Evolutionary conservation across 805 yeast species (phyloP).

Genomic region (Metschnikowia peoriensis): DNA sequence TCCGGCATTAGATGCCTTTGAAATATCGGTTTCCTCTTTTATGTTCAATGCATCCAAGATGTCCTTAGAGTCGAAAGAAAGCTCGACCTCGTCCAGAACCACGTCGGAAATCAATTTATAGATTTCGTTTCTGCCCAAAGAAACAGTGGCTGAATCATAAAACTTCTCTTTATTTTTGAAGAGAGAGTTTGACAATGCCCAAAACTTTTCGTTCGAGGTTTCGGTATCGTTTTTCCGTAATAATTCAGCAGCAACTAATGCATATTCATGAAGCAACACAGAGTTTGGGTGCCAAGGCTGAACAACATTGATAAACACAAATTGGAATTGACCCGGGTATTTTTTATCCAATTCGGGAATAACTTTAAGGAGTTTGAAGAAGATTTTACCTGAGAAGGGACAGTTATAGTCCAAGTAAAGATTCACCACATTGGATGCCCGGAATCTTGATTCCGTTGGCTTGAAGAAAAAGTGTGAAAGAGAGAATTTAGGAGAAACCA

Average conservation of each 20-base stretch:
- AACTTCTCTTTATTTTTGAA: conserved; percentile 54
- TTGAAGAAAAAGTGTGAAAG: conserved; percentile 33
- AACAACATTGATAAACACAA: conserved; percentile 68
- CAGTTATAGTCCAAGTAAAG: conserved; percentile 75
- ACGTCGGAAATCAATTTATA: conserved; percentile 44
- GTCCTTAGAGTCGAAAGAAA: conserved; percentile 30
- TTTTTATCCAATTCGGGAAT: conserved; percentile 50
- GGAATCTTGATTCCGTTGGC: conserved; percentile 18
- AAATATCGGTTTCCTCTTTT: conserved; percentile 22
- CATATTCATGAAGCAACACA: conserved; percentile 64
- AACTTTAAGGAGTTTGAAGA: conserved; percentile 51
- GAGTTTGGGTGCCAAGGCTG: conserved; percentile 92
- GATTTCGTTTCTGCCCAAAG: conserved; percentile 54
- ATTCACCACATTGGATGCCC: conserved; percentile 50
- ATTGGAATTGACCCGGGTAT: conserved; percentile 51
- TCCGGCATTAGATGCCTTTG: conserved; percentile 48
- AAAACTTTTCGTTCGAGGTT: conserved; percentile 28
- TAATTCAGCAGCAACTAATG: conserved; percentile 67
- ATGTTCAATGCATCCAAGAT: conserved; percentile 40
- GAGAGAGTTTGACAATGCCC: conserved; percentile 53
- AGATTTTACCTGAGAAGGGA: conserved; percentile 68
- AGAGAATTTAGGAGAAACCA: conserved; percentile 45
- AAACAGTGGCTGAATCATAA: conserved; percentile 59
- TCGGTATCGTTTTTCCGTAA: conserved; percentile 37
- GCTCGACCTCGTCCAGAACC: conserved; percentile 22